phyloP scores from a whole-genome alignment of 345 rosid genomes.

The Capsella bursapastoris region DNA sequence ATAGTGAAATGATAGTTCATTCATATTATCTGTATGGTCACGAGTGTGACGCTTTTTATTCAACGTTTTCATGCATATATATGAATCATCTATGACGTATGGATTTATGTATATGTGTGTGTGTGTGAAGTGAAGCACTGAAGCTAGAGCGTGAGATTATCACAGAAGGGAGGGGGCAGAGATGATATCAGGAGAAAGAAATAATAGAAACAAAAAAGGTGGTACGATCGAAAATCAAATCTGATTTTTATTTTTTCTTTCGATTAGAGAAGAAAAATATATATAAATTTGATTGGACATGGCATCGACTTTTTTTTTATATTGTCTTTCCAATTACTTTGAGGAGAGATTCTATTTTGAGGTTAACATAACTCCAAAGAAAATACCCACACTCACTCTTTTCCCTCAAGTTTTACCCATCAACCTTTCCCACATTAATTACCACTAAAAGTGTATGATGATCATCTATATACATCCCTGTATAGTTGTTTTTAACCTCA shows the following conservation, averaged over 20 bases:
- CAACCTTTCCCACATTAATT: constrained; percentile 32
- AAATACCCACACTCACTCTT: constrained; percentile 37
- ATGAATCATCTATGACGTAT: constrained; percentile 1
- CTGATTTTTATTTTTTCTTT: constrained; percentile 24
- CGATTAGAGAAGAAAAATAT: not conserved
- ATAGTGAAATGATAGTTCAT: not conserved
- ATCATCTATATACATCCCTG: not conserved
- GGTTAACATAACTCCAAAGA: constrained; percentile 45
- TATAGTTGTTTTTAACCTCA: not conserved
- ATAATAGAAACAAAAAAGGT: not conserved
- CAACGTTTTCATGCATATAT: not conserved
- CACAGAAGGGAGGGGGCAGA: constrained; percentile 21
- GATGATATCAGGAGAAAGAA: constrained; percentile 28
- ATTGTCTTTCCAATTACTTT: constrained; percentile 45
- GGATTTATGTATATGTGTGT: not conserved
- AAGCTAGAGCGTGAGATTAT: constrained; percentile 41
- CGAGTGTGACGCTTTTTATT: not conserved
- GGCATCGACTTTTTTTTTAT: constrained; percentile 47
- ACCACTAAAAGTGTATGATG: constrained; percentile 9
- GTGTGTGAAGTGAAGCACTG: constrained; percentile 27
- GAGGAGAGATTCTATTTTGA: constrained; percentile 44
- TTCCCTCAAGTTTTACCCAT: constrained; percentile 38
- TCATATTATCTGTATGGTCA: not conserved
- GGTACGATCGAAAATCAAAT: constrained; percentile 5
- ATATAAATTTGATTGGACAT: constrained; percentile 40